A percentile compares a stretch with the other conserved stretches of the same genome.
Evolutionary conservation across 2,329 filamentous ascomycete species (phyloP).

Genomic region (Calonectria fujianensis): DNA sequence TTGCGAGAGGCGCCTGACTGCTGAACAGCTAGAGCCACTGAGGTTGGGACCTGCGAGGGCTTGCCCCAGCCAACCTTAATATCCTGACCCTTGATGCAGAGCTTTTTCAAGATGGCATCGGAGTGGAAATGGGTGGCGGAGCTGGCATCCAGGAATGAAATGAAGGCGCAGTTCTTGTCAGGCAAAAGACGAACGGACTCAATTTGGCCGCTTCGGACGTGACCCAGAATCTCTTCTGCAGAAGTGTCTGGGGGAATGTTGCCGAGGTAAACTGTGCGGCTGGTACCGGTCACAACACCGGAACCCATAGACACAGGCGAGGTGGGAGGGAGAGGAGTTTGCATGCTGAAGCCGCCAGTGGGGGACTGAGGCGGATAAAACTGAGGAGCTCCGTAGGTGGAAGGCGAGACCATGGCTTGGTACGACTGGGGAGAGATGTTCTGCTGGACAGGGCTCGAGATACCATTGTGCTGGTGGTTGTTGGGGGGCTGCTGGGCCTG

Average conservation of each 20-base stretch:
- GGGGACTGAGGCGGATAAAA: conserved; percentile 94
- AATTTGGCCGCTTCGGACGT: conserved; percentile 97
- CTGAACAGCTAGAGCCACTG: conserved; percentile 96
- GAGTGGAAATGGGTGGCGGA: conserved; percentile 99
- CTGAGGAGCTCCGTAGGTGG: conserved; percentile 86
- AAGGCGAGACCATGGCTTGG: conserved; percentile 89
- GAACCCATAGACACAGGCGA: conserved; percentile 85
- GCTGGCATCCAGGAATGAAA: conserved; percentile 98
- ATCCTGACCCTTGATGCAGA: conserved; percentile 98
- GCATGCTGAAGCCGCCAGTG: conserved; percentile 81
- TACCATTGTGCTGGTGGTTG: conserved; percentile 75
- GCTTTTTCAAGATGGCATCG: conserved; percentile 99
- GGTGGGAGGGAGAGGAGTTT: conserved; percentile 76
- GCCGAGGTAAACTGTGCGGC: conserved; percentile 96
- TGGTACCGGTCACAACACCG: conserved; percentile 91
- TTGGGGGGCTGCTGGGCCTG: conserved; percentile 72
- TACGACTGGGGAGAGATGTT: conserved; percentile 89
- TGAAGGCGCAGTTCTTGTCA: conserved; percentile 99
- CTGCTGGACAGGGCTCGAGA: conserved; percentile 85
- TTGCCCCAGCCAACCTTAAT: conserved; percentile 99
- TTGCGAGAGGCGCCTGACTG: conserved; percentile 98
- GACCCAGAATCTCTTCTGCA: conserved; percentile 96
- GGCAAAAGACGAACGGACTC: conserved; percentile 98
- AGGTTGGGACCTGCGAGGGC: conserved; percentile 97
- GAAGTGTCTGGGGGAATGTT: conserved; percentile 99